Base-by-base conservation (phyloP, 2,329 filamentous ascomycete species). In the Trichoderma breve region DNA sequence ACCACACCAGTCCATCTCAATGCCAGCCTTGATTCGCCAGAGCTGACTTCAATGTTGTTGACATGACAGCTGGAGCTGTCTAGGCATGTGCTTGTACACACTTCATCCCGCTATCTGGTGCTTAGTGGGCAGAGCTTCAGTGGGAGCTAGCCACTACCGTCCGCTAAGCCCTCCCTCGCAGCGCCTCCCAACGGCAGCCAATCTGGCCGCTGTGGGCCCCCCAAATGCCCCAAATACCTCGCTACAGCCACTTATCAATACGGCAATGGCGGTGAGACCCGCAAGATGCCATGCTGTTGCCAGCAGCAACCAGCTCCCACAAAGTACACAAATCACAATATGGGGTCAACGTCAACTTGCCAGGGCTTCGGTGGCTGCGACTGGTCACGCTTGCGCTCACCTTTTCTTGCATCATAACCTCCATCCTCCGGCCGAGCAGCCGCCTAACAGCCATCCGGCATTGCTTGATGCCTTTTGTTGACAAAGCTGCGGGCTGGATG, bases 391-490 rank as follows among this genome's bases (percentile, higher is more conserved):
- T 32, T n/a, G 55, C 43, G 32, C 72, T 73, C 71, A 30, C 69
- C 60, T 74, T 68, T 66, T 63, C 65, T 70, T 72, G 64, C 65
- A 70, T 28, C 28, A 36, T 43, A 71, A 57, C 39, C 64, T 34
- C 32, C 34, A 47, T 14, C 26, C 34, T 53, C 43, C 51, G 61
- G 74, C 71, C 69, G 26, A 60, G 68, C 61, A 57, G 71, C 30
- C 61, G 72, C 61, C 69, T 72, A 34, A 57, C 34, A 64, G 71
- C 55, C 71, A 72, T 73, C 67, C 70, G 79, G 76, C 77, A 81
- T 79, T 76, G 72, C 72, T 80, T 77, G 76, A 76, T 79, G 76
- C 63, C 73, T 68, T 65, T 36, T 18, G 32, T n/a, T 21, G 64
- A 67, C 21, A 58, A 24, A 57, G 64, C 64, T 6, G 43, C 32